A percentile compares a stretch with the other conserved stretches of the same genome.
These are phyloP conservation scores for Celoporthe dispersa DNA, from an alignment of 2,329 filamentous ascomycete species.

Conservation along the genomic window DNA sequence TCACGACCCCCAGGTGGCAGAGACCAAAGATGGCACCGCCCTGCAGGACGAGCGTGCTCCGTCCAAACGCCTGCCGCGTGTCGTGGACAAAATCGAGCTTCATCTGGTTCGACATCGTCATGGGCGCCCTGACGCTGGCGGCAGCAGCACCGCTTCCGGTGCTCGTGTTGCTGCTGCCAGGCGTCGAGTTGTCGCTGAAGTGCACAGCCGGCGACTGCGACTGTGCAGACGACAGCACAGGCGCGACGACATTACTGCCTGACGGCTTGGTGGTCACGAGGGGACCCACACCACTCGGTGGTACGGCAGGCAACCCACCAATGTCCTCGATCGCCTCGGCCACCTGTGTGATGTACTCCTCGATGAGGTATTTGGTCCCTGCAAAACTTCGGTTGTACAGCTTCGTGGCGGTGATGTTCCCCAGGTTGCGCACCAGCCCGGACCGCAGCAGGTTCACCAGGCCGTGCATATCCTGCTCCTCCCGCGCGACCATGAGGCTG, in stretches of 20 bases:
- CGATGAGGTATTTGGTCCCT: constrained; percentile 87
- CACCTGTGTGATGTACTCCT: constrained; percentile 86
- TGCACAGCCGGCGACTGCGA: constrained; percentile 23
- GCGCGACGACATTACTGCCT: background rate
- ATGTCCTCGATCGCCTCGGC: constrained; percentile 82
- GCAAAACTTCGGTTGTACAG: constrained; percentile 86
- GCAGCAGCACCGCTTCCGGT: constrained; percentile 2
- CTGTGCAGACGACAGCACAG: constrained; percentile 5
- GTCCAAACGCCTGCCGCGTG: constrained; percentile 84
- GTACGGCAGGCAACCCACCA: constrained; percentile 57
- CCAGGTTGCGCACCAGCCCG: constrained; percentile 81
- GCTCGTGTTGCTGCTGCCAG: constrained; percentile 18
- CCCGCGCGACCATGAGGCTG: constrained; percentile 53
- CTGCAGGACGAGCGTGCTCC: constrained; percentile 83
- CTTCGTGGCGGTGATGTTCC: constrained; percentile 81
- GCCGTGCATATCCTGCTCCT: constrained; percentile 65
- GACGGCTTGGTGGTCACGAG: constrained; percentile 3
- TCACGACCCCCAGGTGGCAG: constrained; percentile 89
- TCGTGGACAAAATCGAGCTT: constrained; percentile 89
- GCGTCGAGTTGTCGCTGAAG: constrained; percentile 26
- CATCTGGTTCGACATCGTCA: constrained; percentile 36
- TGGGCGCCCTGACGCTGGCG: constrained; percentile 21
- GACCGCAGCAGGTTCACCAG: constrained; percentile 82
- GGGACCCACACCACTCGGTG: constrained; percentile 21
- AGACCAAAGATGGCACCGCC: constrained; percentile 91